Evolutionary conservation across 2,329 filamentous ascomycete genomes (phyloP).

Genomic region (Arthroderma sp.): DNA sequence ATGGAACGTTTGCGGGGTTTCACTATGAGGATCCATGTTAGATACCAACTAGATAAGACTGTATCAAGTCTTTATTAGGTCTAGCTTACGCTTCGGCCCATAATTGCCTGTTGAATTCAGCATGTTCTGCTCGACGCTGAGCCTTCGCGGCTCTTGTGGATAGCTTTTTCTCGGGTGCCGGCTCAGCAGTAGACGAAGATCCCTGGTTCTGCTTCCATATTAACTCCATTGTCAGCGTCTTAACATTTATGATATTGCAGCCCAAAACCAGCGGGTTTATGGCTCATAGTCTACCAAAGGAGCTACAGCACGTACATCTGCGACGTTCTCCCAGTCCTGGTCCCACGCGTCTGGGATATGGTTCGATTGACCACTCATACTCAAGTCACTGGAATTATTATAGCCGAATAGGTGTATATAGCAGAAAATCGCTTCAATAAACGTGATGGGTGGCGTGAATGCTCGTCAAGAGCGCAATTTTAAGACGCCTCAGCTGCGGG

Average conservation of each 20-base stretch:
- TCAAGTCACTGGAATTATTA: neutral
- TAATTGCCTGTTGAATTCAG: conserved; percentile 68
- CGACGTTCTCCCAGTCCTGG: conserved; percentile 74
- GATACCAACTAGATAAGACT: neutral
- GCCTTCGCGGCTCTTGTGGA: conserved; percentile 54
- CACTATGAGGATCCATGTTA: conserved; percentile 37
- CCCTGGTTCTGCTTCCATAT: conserved; percentile 26
- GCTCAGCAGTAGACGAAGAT: conserved; percentile 19
- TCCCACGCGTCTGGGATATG: conserved; percentile 72
- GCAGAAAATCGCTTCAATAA: neutral
- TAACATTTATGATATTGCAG: neutral
- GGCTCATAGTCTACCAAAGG: too few species aligned
- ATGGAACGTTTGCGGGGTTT: conserved; percentile 61
- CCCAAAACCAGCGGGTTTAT: neutral
- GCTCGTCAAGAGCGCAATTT: too few species aligned
- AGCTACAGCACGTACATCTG: conserved; percentile 45
- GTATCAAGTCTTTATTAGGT: neutral
- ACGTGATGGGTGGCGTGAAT: too few species aligned
- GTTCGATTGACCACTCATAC: conserved; percentile 37
- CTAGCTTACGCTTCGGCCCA: conserved; percentile 73
- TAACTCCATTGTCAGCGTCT: neutral
- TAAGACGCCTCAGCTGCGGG: too few species aligned
- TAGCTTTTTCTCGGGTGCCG: conserved; percentile 30
- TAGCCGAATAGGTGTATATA: neutral
- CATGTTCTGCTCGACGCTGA: conserved; percentile 67